These are phyloP conservation scores for Akanthomyces uredinophilus DNA, from an alignment of 2,329 filamentous ascomycete genomes.

Conservation along the genomic window DNA sequence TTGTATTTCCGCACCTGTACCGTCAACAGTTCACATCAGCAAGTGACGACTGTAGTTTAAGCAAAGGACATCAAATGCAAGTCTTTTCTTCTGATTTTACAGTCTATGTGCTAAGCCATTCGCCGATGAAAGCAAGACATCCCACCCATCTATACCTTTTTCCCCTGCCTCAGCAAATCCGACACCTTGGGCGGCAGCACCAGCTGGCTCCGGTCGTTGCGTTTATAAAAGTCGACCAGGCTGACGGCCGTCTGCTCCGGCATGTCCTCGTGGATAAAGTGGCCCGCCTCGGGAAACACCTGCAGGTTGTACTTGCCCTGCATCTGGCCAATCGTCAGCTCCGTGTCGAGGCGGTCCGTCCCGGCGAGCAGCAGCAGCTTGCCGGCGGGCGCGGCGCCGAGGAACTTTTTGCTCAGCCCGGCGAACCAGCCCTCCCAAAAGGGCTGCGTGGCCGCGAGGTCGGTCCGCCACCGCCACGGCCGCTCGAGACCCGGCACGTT, in stretches of 20 bases:
- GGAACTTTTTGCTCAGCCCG: constrained; percentile 82
- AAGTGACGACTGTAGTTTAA: too few species aligned
- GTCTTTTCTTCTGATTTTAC: too few species aligned
- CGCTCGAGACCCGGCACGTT: constrained; percentile 32
- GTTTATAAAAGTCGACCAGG: constrained; percentile 82
- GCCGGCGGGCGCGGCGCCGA: constrained; percentile 70
- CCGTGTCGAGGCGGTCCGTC: constrained; percentile 84
- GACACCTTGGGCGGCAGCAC: constrained; percentile 90
- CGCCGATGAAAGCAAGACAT: neutral
- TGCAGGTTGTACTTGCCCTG: constrained; percentile 96
- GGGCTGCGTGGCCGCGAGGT: constrained; percentile 74
- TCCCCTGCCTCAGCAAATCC: constrained; percentile 60
- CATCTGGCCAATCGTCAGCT: constrained; percentile 95
- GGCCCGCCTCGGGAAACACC: constrained; percentile 89
- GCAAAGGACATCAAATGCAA: too few species aligned
- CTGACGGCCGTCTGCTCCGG: constrained; percentile 83
- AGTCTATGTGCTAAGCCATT: neutral
- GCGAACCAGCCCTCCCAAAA: constrained; percentile 96
- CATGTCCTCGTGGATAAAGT: constrained; percentile 94
- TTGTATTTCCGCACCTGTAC: too few species aligned
- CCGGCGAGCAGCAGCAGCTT: constrained; percentile 83
- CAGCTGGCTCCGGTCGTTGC: constrained; percentile 80
- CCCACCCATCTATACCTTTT: constrained; percentile 41
- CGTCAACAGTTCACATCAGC: too few species aligned
- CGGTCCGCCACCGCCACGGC: constrained; percentile 79